Base-by-base conservation (phyloP, 495 filamentous ascomycete genomes). In the Xylaria telfairii region DNA sequence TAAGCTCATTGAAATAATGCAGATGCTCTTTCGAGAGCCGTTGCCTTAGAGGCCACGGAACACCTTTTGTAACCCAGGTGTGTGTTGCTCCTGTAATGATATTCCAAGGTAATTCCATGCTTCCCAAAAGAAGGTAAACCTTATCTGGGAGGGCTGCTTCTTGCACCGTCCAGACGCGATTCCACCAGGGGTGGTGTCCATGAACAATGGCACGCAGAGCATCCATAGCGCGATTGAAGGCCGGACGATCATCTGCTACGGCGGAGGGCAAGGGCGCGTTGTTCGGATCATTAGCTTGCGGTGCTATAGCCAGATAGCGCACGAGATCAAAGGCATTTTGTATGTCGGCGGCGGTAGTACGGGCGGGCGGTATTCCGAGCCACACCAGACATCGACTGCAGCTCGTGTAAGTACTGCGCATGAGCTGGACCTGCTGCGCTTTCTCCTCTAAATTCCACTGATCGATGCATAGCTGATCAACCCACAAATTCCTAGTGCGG, bases 111-210 rank as follows among this genome's bases (percentile, higher is more conserved):
- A 56, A 4, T 15, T 12, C 30, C 9, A 19, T 9, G 24, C n/a
- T 30, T 28, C 51, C 51, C 28, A 56, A 56, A 30, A 56, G 26
- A 56, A 56, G 51, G 28, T 30, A 9, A 30, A 56, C 51, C 28
- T 56, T 12, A 24, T 56, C 51, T 13, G 51, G 26, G n/a, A 56
- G 24, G 13, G 51, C 51, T 56, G 26, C 51, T 56, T 56, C 51
- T 56, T 56, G 51, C 51, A 56, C 21, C 30, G 51, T 56, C 51
- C 51, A 56, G 51, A 30, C 51, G 12, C 51, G 51, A 56, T 56
- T 30, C 51, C 51, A 56, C 51, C 51, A 56, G 51, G 24, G 51
- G 51, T 56, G 28, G 10, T 56, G 51, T 28, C 51, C 51, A 56
- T 30, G 51, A 24, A 19, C 21, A 56, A 17, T 24, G 51, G 51